Evolutionary conservation across 169 alveolate species (phyloP), one percentile per base, ranked within the genome.

Genomic region (Babesia gibsoni): DNA sequence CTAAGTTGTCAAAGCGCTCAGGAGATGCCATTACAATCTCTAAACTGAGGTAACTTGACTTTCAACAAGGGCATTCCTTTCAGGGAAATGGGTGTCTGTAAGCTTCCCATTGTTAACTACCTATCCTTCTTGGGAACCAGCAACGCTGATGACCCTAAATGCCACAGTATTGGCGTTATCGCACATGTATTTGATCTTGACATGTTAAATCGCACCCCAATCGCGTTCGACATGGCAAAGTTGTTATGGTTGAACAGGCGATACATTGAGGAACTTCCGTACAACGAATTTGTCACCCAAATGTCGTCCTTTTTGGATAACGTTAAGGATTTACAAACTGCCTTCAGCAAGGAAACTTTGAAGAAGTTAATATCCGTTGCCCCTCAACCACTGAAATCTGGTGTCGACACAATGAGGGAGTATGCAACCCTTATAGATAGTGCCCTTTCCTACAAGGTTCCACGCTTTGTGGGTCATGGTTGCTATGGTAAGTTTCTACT

Each of bases 111-210:
- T 4, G 52, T 79, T 35, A 79, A 79, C 57, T 79, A 79, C 65
- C 35, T 70, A 59, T 49, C 83, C 7, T 22, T 58, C 18, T 78
- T 79, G 33, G 88, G 88, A 29, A 68, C 83, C 42, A 65, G 39
- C 35, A 67, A 66, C 36, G 25, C 77, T 10, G 67, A 73, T 33
- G 53, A 59, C 22, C 65, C 70, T 12, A 33, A 36, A 36, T 77
- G 72, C 59, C 48, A 22, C 12, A 67, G 37, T 46, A 8, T 77
- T 4, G 59, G 27, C 16, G 57, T 32, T 18, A 30, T 77, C 35
- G 32, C 67, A n/a, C 23, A 68, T 23, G 8, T 46, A 52, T 67
- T 77, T 39, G 53, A 67, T 18, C 30, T 77, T 8, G 56, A 77
- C 35, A n/a, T 67, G 67, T 3, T 65, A 16, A 54, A 27, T 25